phyloP scores from a whole-genome alignment of 78 protist species.

The Dictyostelium citrinum region DNA sequence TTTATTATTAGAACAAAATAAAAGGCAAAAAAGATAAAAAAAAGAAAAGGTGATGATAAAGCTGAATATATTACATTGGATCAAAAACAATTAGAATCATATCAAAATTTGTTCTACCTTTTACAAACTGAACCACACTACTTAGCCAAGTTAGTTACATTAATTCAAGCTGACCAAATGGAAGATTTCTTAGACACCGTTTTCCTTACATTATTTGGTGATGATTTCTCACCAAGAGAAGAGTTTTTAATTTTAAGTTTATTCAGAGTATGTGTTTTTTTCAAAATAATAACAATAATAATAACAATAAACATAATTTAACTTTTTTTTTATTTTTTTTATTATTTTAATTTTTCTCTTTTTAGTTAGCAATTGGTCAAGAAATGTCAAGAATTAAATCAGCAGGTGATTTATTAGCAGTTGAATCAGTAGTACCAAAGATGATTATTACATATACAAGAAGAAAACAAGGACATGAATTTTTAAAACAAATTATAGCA shows the following conservation, averaged over 20 bases:
- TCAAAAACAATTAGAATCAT: conserved; percentile 77
- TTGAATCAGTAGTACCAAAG: conserved; percentile 75
- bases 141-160: conserved; percentile 76
- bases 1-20: background rate
- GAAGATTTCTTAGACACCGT: conserved; percentile 87
- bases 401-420: conserved; percentile 58
- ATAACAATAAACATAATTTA: background rate
- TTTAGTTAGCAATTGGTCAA: conserved; percentile 69
- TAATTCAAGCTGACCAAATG: conserved; percentile 75
- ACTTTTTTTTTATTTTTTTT: background rate
- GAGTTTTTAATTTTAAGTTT: conserved; percentile 85
- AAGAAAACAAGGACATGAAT: conserved; percentile 75
- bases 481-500: conserved; percentile 67
- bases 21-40: conserved; percentile 23
- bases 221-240: conserved; percentile 91
- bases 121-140: conserved; percentile 90
- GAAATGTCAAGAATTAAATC: conserved; percentile 77
- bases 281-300: conserved; percentile 18
- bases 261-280: conserved; percentile 53
- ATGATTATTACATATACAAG: conserved; percentile 77
- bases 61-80: conserved; percentile 21
- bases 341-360: too few species aligned
- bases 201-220: conserved; percentile 87
- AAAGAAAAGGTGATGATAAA: conserved; percentile 16
- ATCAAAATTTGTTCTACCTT: conserved; percentile 82